A percentile compares a stretch with the other conserved stretches of the same genome.
phyloP scores from a whole-genome alignment of 1,139 yeast genomes.

The Hemisphaericaspora lyxosophila region DNA sequence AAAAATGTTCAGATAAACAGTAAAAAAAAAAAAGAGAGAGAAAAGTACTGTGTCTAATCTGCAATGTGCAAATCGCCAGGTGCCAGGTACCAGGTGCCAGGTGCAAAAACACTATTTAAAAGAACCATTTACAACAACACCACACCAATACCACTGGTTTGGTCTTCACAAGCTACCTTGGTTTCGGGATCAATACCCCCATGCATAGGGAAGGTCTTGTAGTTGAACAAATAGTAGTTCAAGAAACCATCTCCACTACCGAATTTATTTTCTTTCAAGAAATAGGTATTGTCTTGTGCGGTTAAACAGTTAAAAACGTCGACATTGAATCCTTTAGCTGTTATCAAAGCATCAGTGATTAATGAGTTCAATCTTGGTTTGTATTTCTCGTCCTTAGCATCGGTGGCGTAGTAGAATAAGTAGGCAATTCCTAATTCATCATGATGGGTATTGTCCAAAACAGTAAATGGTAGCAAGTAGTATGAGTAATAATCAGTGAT shows the following conservation, averaged over 20 bases:
- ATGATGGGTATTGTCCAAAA: slow-evolving; percentile 66
- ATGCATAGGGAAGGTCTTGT: slow-evolving; percentile 72
- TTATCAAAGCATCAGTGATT: slow-evolving; percentile 73
- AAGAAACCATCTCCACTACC: slow-evolving; percentile 93
- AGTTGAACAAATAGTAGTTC: slow-evolving; percentile 89
- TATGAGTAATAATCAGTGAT: slow-evolving; percentile 89
- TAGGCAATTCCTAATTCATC: slow-evolving; percentile 82
- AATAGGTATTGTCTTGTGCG: slow-evolving; percentile 82
- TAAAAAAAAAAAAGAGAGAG: not conserved
- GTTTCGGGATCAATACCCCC: slow-evolving; percentile 69
- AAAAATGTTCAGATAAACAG: not conserved
- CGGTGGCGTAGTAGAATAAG: slow-evolving; percentile 84
- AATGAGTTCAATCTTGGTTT: slow-evolving; percentile 60
- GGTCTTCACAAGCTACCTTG: slow-evolving; percentile 50
- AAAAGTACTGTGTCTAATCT: too few species aligned
- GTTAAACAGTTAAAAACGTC: slow-evolving; percentile 95
- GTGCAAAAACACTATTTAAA: too few species aligned
- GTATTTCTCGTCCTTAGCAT: slow-evolving; percentile 38
- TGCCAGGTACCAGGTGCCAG: too few species aligned
- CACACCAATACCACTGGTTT: slow-evolving; percentile 83
- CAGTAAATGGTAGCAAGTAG: slow-evolving; percentile 85
- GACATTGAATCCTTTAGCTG: slow-evolving; percentile 65
- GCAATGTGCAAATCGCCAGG: too few species aligned
- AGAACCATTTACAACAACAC: slow-evolving; percentile 63
- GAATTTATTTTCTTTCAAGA: slow-evolving; percentile 79